A percentile compares a stretch with the other conserved stretches of the same genome.
Evolutionary conservation across 2,329 filamentous ascomycete species (phyloP).

Genomic region (Madurella fahalii): DNA sequence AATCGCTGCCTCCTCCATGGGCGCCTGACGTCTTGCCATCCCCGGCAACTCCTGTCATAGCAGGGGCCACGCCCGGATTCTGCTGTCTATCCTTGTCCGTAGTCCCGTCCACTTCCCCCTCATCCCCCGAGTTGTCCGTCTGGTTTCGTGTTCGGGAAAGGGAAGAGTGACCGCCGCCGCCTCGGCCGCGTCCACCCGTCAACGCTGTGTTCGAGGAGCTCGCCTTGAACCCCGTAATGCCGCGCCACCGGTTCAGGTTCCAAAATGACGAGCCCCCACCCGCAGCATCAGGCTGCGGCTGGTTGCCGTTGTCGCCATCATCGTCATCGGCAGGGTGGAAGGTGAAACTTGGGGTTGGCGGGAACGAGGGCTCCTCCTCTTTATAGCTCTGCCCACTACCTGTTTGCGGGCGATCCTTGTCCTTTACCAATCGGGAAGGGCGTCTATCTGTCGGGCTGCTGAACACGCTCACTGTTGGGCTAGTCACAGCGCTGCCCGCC

Average conservation of each 20-base stretch:
- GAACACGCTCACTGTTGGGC: conserved; percentile 38
- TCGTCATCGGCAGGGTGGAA: conserved; percentile 42
- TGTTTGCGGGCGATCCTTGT: conserved; percentile 21
- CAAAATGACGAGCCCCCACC: conserved; percentile 48
- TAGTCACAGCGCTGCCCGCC: conserved; percentile 26
- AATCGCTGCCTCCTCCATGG: not conserved
- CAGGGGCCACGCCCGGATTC: not conserved
- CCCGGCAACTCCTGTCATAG: not conserved
- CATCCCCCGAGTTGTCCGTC: not conserved
- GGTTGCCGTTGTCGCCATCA: conserved; percentile 32
- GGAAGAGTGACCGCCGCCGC: conserved; percentile 21
- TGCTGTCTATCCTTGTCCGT: not conserved
- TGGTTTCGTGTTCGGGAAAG: conserved; percentile 21
- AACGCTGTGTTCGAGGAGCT: conserved; percentile 23
- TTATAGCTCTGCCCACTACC: conserved; percentile 5
- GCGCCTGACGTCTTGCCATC: not conserved
- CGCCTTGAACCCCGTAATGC: conserved; percentile 34
- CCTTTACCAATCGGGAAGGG: conserved; percentile 19
- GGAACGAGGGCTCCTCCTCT: conserved; percentile 32
- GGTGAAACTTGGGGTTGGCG: conserved; percentile 55
- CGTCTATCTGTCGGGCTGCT: conserved; percentile 12
- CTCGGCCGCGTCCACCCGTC: conserved; percentile 1
- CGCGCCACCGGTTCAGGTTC: conserved; percentile 54
- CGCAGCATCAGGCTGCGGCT: conserved; percentile 31
- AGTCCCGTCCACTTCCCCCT: conserved; percentile 1